Conservation (phyloP, 2,329 filamentous ascomycete species). For the Fusarium haematococcum region DNA sequence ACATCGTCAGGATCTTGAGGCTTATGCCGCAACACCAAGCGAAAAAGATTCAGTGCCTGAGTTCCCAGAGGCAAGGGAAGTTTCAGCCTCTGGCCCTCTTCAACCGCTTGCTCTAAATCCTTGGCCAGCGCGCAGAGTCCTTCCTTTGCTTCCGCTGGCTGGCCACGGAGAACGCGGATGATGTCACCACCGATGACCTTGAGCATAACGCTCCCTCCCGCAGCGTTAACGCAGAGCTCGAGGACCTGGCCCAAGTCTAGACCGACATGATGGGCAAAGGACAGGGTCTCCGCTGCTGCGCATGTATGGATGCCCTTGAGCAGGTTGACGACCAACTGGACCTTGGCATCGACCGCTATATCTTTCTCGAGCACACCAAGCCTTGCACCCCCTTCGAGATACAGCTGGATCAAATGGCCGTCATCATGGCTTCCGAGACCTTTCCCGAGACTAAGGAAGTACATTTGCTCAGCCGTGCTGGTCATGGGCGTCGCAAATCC, state of each 20-base stretch:
- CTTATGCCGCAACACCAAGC: conserved; percentile 23
- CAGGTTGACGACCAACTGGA: conserved; percentile 16
- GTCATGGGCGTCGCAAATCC: conserved; percentile 72
- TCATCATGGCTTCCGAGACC: conserved; percentile 54
- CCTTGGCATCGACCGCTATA: not conserved
- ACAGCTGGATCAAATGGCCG: conserved; percentile 17
- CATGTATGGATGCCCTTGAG: conserved; percentile 28
- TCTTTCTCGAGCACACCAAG: not conserved
- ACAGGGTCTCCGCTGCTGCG: conserved; percentile 24
- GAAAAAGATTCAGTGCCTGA: conserved; percentile 16
- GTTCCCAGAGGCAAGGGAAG: conserved; percentile 23
- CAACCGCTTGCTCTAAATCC: conserved; percentile 17
- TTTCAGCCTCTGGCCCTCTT: conserved; percentile 22
- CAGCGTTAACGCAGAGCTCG: conserved; percentile 28
- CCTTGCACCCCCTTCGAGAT: conserved; percentile 13
- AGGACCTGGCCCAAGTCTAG: conserved; percentile 28
- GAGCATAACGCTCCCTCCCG: conserved; percentile 22
- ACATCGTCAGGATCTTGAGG: conserved; percentile 12
- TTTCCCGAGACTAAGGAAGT: conserved; percentile 68
- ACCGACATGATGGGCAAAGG: conserved; percentile 26
- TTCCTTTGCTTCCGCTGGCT: not conserved
- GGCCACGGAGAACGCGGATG: conserved; percentile 9
- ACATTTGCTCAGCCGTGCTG: conserved; percentile 73
- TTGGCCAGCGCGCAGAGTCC: conserved; percentile 1
- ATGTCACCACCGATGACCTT: conserved; percentile 13